phyloP scores from a whole-genome alignment of 768 basidiomycete genomes.

The Epithele typhae region DNA sequence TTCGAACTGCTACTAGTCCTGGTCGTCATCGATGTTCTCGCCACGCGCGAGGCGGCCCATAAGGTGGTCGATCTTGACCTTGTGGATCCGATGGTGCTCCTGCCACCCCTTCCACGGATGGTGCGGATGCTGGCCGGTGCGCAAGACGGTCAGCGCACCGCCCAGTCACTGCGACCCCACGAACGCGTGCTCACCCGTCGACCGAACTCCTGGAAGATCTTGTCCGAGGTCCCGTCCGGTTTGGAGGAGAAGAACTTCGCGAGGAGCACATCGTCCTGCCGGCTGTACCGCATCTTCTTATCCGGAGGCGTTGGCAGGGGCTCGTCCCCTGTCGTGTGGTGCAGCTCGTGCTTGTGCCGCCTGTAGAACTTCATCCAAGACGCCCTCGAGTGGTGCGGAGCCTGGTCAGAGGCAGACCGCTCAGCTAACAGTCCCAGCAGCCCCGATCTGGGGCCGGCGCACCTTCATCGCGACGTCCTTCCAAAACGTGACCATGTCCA shows the following conservation, averaged over 20 bases:
- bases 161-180: no score
- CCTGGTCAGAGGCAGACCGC: slow-evolving; percentile 35
- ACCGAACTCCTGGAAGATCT: slow-evolving; percentile 79
- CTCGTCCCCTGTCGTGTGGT: slow-evolving; percentile 60
- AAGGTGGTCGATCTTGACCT: slow-evolving; percentile 79
- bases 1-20: slow-evolving; percentile 8
- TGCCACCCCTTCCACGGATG: slow-evolving; percentile 97
- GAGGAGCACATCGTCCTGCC: slow-evolving; percentile 72
- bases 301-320: slow-evolving; percentile 73
- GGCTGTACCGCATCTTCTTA: slow-evolving; percentile 86
- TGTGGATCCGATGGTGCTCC: slow-evolving; percentile 87
- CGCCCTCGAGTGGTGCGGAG: slow-evolving; percentile 86
- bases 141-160: neutral
- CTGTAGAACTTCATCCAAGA: slow-evolving; percentile 96
- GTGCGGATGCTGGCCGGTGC: slow-evolving; percentile 61
- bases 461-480: slow-evolving; percentile 72
- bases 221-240: slow-evolving; percentile 79
- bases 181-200: slow-evolving; percentile 49
- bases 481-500: slow-evolving; percentile 78
- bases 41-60: slow-evolving; percentile 58
- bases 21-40: slow-evolving; percentile 41
- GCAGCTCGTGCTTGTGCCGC: slow-evolving; percentile 80
- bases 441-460: slow-evolving; percentile 1
- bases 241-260: slow-evolving; percentile 70
- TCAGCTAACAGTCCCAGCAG: neutral